Evolutionary conservation across 805 yeast genomes (phyloP).

Genomic region (Blastobotrys peoriensis): DNA sequence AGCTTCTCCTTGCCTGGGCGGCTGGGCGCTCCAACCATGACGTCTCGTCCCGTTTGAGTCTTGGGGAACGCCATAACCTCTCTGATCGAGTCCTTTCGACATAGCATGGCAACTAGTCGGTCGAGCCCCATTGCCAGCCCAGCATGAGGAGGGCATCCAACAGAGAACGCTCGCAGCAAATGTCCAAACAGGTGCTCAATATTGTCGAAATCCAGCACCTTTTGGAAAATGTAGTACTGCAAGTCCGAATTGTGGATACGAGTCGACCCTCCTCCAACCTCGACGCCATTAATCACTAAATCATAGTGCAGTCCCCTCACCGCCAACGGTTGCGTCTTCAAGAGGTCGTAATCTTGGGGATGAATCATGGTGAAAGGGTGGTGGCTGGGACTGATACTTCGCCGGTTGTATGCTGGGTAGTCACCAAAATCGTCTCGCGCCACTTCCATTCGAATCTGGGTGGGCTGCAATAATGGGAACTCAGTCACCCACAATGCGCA

Average conservation of each 20-base stretch:
- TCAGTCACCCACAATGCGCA: constrained; percentile 70
- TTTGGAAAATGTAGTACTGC: constrained; percentile 65
- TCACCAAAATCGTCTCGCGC: constrained; percentile 24
- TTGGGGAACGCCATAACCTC: constrained; percentile 97
- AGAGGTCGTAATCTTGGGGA: constrained; percentile 54
- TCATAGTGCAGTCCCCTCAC: constrained; percentile 92
- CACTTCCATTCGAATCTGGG: constrained; percentile 34
- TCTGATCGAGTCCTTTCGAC: constrained; percentile 70
- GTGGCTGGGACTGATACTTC: constrained; percentile 64
- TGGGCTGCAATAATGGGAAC: constrained; percentile 87
- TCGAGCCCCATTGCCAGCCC: constrained; percentile 96
- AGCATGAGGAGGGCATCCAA: constrained; percentile 99
- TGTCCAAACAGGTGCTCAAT: constrained; percentile 75
- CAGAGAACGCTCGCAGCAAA: constrained; percentile 66
- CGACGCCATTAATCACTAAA: constrained; percentile 88
- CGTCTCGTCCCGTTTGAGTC: constrained; percentile 79
- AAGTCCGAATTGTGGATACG: constrained; percentile 83
- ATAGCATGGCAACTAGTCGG: constrained; percentile 82
- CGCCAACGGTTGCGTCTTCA: constrained; percentile 49
- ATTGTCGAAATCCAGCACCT: constrained; percentile 53
- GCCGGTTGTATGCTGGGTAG: constrained; percentile 60
- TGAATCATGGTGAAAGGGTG: constrained; percentile 97
- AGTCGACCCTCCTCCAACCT: constrained; percentile 95
- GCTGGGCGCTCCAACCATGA: constrained; percentile 84
- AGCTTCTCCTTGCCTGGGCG: constrained; percentile 47